Evolutionary conservation across 495 filamentous ascomycete genomes (phyloP).

Genomic region (Podospora pseudocomata): DNA sequence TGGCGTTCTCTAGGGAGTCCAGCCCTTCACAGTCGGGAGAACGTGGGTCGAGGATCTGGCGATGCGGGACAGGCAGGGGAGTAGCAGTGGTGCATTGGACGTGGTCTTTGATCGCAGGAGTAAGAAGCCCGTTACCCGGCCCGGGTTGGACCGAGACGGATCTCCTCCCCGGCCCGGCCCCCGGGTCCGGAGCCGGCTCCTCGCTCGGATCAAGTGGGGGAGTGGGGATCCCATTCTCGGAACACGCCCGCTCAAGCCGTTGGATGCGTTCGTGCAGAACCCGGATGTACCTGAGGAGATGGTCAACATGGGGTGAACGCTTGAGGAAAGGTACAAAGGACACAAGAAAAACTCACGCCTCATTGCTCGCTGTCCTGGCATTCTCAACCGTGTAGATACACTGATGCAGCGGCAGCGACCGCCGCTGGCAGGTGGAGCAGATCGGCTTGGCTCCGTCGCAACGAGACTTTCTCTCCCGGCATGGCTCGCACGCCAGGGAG

Average conservation of each 20-base stretch:
- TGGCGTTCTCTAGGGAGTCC: conserved; percentile 23
- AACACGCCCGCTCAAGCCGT: conserved; percentile 37
- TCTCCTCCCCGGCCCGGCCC: neutral
- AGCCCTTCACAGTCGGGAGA: neutral
- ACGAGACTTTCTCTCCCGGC: conserved; percentile 40
- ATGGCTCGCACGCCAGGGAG: conserved; percentile 39
- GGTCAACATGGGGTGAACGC: neutral
- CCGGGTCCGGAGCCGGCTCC: neutral
- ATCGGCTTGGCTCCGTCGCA: conserved; percentile 47
- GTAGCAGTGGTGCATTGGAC: neutral
- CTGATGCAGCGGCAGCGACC: conserved; percentile 33
- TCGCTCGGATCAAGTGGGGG: conserved; percentile 18
- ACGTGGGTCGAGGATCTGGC: neutral
- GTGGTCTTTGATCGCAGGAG: neutral
- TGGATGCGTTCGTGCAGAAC: conserved; percentile 38
- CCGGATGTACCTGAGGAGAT: conserved; percentile 30
- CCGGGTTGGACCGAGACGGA: neutral
- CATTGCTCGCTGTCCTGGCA: conserved; percentile 36
- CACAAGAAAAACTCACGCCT: conserved; percentile 19
- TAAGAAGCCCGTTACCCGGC: neutral
- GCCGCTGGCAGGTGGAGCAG: conserved; percentile 41
- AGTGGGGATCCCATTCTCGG: conserved; percentile 30
- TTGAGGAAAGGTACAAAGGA: too few relatives aligned
- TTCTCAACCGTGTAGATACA: conserved; percentile 42
- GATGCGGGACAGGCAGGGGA: neutral